phyloP scores from a whole-genome alignment of 331 rosid genomes.

The Saraca asoca region DNA sequence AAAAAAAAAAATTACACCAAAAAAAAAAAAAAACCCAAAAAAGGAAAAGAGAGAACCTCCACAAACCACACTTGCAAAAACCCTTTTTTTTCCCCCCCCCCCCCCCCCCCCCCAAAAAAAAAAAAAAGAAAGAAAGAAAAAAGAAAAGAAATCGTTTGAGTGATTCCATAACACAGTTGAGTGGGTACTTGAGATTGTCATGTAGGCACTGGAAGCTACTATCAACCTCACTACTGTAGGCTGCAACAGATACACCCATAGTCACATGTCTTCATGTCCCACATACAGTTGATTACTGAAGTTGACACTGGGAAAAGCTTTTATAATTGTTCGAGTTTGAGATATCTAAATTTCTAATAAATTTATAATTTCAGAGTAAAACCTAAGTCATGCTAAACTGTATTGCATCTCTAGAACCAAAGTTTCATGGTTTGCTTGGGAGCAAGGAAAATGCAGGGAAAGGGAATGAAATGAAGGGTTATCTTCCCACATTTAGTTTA shows the following conservation, averaged over 20 bases:
- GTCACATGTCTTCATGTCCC: neutral
- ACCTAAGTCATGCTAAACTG: neutral
- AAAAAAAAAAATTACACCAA: neutral
- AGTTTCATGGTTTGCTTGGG: too few relatives aligned
- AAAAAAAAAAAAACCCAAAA: neutral
- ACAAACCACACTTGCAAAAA: too few relatives aligned
- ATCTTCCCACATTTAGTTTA: too few relatives aligned
- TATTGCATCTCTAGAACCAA: neutral
- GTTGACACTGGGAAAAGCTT: too few relatives aligned
- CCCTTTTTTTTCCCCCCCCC: too few relatives aligned
- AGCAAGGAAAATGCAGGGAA: too few relatives aligned
- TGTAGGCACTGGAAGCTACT: neutral
- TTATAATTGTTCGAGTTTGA: too few relatives aligned
- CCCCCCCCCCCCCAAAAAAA: too few relatives aligned
- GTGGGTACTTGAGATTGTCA: neutral
- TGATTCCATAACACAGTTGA: slow-evolving; percentile 17
- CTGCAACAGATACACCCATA: slow-evolving; percentile 1
- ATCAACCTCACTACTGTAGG: neutral
- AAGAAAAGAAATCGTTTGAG: slow-evolving; percentile 18
- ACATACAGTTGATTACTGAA: neutral
- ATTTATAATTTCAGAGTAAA: slow-evolving; percentile 16
- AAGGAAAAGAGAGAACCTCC: too few relatives aligned
- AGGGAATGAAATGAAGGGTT: too few relatives aligned
- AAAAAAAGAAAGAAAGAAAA: neutral
- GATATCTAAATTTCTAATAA: neutral